These are phyloP conservation scores for Podospora pseudocomata DNA, from an alignment of 495 filamentous ascomycete genomes.

Conservation along the genomic window DNA sequence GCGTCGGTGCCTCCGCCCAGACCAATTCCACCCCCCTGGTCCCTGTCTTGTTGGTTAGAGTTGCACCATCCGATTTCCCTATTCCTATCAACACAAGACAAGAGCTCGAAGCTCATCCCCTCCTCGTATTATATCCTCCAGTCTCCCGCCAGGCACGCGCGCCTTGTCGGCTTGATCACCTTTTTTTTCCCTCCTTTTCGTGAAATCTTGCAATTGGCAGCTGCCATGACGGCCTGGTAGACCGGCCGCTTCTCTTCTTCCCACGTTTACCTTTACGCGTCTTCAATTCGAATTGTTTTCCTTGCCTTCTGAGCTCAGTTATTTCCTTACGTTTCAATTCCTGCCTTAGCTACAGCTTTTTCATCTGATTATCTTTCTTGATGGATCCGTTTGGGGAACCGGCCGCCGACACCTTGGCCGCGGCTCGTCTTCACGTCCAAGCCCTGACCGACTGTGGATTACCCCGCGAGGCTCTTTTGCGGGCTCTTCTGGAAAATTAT, in stretches of 20 bases:
- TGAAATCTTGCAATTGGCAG: constrained; percentile 2
- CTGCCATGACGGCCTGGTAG: constrained; percentile 10
- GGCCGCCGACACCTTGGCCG: constrained; percentile 31
- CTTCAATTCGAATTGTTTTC: constrained; percentile 30
- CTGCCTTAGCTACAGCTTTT: background rate
- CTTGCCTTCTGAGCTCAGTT: background rate
- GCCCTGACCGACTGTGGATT: constrained; percentile 32
- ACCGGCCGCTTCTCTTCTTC: constrained; percentile 18
- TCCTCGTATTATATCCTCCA: constrained; percentile 18
- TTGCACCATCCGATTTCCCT: background rate
- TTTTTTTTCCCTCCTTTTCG: constrained; percentile 10
- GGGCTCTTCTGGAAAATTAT: constrained; percentile 31
- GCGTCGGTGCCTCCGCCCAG: constrained; percentile 11
- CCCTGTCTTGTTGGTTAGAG: constrained; percentile 1
- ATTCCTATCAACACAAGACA: background rate
- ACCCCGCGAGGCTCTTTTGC: constrained; percentile 31
- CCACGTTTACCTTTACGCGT: constrained; percentile 12
- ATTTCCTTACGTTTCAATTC: background rate
- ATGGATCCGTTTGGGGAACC: constrained; percentile 45
- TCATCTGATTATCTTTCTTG: constrained; percentile 6
- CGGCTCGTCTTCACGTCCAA: constrained; percentile 34
- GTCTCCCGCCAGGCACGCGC: constrained; percentile 12
- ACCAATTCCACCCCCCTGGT: background rate
- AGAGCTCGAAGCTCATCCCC: background rate
- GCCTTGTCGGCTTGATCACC: constrained; percentile 3